Base-by-base conservation (phyloP, 2,329 filamentous ascomycete genomes). In the Phoma sp. region DNA sequence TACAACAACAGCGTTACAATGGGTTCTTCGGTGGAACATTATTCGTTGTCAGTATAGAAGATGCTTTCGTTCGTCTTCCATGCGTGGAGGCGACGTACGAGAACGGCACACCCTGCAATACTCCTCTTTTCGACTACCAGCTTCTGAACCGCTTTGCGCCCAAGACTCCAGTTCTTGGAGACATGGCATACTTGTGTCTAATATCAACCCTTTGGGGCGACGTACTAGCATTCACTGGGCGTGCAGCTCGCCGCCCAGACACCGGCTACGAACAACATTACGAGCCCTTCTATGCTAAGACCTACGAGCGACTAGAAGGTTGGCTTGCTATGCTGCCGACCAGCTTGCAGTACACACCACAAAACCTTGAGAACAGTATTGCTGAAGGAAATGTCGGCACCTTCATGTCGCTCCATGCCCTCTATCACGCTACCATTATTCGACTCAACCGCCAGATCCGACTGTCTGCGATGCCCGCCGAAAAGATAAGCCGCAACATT, bases 21-120 rank as follows among this genome's bases (percentile, higher is more conserved):
- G 83, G 83, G 13, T 81, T 86, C 56, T 86, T 76, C 44, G 75
- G 75, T 52, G 75, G 86, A 27, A 74, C 74, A 17, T 65, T 76
- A 6, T 84, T 80, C 43, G 81, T 84, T 57, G 81, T 91, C 55
- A 83, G 85, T 43, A 77, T 84, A 4, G 83, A 88, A 58, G 85
- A 91, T 56, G 83, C 89, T 37, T 88, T 88, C 64, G 77, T 90
- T 12, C 84, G 85, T 46, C 78, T 92, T 5, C 89, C 89, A 3
- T 85, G 84, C 62, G 79, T 85, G 29, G 80, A 85, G 37, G 78
- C 81, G 21, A 80, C 78, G 41, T 91, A 88, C 63, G 87, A 91
- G 63, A 79, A 81, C 32, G 84, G 88, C 54, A 67, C 79, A 22
- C 82, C 84, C 22, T 81, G 81, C 8, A 77, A 81, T 2, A 83